Conservation (phyloP, 2,329 filamentous ascomycete species). For the Verticillium alfalfae region DNA sequence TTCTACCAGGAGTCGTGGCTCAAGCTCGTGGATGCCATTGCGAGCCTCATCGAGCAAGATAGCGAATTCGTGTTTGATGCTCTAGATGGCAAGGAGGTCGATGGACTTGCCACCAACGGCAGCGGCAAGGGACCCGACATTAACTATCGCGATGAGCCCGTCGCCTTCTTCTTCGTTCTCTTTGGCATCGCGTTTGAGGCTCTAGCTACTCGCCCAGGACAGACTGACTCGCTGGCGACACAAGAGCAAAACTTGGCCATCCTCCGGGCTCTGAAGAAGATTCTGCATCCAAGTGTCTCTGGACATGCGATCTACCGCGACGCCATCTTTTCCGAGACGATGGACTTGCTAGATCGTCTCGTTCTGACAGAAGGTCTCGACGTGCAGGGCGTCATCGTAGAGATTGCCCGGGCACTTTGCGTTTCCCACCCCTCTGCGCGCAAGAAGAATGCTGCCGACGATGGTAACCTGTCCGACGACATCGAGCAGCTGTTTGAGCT, state of each 20-base stretch:
- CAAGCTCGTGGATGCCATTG: conserved; percentile 93
- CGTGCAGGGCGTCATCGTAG: conserved; percentile 87
- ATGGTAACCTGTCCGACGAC: conserved; percentile 84
- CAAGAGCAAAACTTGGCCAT: conserved; percentile 83
- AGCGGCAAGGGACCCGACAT: conserved; percentile 67
- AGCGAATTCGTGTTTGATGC: conserved; percentile 98
- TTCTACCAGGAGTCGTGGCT: conserved; percentile 99
- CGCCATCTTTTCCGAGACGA: conserved; percentile 92
- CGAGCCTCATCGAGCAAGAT: conserved; percentile 93
- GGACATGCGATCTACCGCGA: conserved; percentile 96
- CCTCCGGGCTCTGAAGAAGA: conserved; percentile 86
- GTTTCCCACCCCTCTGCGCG: conserved; percentile 87
- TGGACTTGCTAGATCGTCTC: conserved; percentile 89
- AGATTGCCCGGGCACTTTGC: conserved; percentile 86
- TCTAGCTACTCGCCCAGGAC: conserved; percentile 71
- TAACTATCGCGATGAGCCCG: conserved; percentile 95
- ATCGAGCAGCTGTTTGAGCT: conserved; percentile 97
- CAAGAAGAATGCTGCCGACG: conserved; percentile 57
- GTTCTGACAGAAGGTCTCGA: conserved; percentile 86
- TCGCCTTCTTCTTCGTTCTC: conserved; percentile 97
- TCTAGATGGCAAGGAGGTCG: conserved; percentile 73
- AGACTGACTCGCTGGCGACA: conserved; percentile 60
- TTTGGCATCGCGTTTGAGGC: conserved; percentile 97
- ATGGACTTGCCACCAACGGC: conserved; percentile 39
- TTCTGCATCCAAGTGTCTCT: conserved; percentile 86